Base-by-base conservation (phyloP, 164 flowering plant species). In the Litsea cubeba region DNA sequence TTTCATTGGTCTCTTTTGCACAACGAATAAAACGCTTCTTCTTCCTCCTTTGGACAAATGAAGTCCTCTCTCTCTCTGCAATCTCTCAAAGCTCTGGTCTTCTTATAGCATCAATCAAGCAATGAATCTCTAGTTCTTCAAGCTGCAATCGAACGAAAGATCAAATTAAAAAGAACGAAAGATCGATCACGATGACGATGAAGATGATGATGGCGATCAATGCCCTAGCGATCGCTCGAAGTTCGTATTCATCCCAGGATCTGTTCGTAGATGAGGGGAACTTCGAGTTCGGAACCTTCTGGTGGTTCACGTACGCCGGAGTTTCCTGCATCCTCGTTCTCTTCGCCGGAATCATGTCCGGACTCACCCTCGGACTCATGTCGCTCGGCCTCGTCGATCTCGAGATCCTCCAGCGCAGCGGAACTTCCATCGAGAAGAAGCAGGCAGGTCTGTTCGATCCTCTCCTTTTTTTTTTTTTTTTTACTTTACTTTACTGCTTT, bases 301-400 rank as follows among this genome's bases (percentile, higher is more conserved):
- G 72, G 78, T 83, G 84, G 86, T 81, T 69, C 65, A 50, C 70
- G 22, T 83, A 83, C 70, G 84, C 79, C 4, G 87, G 85, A 6
- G 49, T 81, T 17, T 85, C 83, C 4, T 76, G 83, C 63, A 22
- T 82, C 1, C 83, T 85, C 32, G 84, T 85, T 1, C 75, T 85
- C 58, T 85, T 85, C 68, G 87, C 86, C 2, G 87, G 87, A 8
- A 76, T 83, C 66, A 85, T 85, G 87, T 85, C 87, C 12, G 87
- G 87, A 25, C 75, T 85, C 22, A 85, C 87, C 5, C 74, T 85
- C 11, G 87, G 85, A 0, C 69, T 85, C 63, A 85, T 85, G 87
- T 85, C 87, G 5, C 79, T 85, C 25, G 79, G 85, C 2, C 85
- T 83, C 23, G 87, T 85, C 50, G 87, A 85, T 17, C 85, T 83